These are phyloP conservation scores for Colletotrichum musicola DNA, from an alignment of 2,329 filamentous ascomycete species.

Conservation along the genomic window DNA sequence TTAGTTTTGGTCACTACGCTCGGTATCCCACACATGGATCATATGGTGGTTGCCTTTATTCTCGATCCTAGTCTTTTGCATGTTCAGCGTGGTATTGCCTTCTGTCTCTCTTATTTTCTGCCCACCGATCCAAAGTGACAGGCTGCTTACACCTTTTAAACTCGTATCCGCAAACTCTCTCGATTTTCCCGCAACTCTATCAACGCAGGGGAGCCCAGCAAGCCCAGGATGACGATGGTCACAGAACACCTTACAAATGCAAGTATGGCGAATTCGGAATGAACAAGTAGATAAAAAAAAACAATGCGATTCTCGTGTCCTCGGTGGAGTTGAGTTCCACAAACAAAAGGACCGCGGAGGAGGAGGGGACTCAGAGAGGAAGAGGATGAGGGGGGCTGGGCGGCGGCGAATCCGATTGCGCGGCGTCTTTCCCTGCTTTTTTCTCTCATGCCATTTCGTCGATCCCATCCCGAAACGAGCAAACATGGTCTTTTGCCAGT, in stretches of 20 bases:
- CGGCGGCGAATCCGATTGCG: constrained; percentile 31
- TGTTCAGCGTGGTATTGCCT: neutral
- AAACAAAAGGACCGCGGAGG: too few species aligned
- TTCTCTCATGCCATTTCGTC: neutral
- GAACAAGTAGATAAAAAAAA: too few species aligned
- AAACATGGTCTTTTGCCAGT: constrained; percentile 28
- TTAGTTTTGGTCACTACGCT: too few species aligned
- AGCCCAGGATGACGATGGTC: neutral
- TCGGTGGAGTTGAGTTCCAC: too few species aligned
- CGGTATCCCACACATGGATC: too few species aligned
- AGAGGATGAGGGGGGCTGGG: neutral
- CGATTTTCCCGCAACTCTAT: constrained; percentile 36
- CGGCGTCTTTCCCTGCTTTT: neutral
- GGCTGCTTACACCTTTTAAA: too few species aligned
- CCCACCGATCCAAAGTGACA: too few species aligned
- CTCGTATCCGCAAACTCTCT: constrained; percentile 5
- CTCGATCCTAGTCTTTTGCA: too few species aligned
- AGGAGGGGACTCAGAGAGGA: too few species aligned
- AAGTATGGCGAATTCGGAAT: too few species aligned
- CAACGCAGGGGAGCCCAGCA: constrained; percentile 20
- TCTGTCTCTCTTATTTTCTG: neutral
- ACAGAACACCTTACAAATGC: neutral
- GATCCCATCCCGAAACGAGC: constrained; percentile 28
- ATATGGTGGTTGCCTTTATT: too few species aligned
- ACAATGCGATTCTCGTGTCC: too few species aligned